Base-by-base conservation (phyloP, 345 rosid genomes). In the Populus nigra region DNA sequence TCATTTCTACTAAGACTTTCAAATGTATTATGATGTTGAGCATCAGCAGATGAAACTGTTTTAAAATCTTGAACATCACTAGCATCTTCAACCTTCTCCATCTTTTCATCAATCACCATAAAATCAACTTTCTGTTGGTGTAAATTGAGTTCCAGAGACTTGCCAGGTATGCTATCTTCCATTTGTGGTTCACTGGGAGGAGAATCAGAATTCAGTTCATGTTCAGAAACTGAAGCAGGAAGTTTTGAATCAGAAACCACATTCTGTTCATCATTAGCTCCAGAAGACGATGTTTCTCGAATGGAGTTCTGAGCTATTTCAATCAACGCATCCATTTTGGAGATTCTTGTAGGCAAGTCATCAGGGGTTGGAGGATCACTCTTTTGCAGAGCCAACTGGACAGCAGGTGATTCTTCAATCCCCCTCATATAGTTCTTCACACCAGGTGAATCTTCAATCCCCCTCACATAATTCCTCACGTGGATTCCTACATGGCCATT, bases 281-380 rank as follows among this genome's bases (percentile, higher is more conserved):
- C 82, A 43, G 75, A 7, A 69, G 83, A 41, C 22, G 87, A 80
- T 73, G 85, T 87, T 73, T 90, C 89, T 41, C 82, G 87, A 73
- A 90, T 88, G 22, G 94, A 89, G 83, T 78, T 89, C 84, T 92
- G 93, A n/a, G 97, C 97, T 80, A 90, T 90, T 88, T 92, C 94
- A 82, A 92, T 85, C 73, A 92, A 73, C 29, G 94, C 97, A 80
- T 92, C 94, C 97, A 92, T 92, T 83, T 84, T 92, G 76, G 94
- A 92, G n/a, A 83, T 88, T 80, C 85, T 84, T 1, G 81, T 23
- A 70, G 90, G 86, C 68, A 79, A 55, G 55, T 79, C 90, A 81
- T 85, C 85, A 57, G 73, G 81, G 68, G 74, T 59, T 47, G 79
- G 83, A 73, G 87, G 71, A 47, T 85, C 87, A 36, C 65, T 76